These are phyloP conservation scores for Leishmania tarentolae DNA, from an alignment of 208 protist species.

Conservation along the genomic window DNA sequence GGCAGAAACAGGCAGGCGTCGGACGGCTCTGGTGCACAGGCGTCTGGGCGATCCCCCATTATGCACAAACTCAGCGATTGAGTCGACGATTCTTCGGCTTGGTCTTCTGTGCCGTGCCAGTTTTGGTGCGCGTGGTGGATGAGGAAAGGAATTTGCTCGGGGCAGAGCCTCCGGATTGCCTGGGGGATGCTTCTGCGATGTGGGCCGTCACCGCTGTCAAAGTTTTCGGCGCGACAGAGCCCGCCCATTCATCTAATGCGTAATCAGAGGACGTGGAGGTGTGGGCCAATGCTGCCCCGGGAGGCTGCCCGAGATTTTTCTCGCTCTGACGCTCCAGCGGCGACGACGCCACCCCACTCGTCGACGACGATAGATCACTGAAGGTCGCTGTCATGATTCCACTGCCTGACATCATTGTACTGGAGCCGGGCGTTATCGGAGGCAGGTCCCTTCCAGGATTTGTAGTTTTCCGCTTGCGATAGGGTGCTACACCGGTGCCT, in stretches of 20 bases:
- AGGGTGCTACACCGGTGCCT: neutral
- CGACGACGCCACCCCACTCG: neutral
- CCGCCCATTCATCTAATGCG: neutral
- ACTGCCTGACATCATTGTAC: constrained; percentile 19
- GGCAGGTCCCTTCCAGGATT: constrained; percentile 25
- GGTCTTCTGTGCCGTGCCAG: constrained; percentile 6
- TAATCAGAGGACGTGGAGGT: neutral
- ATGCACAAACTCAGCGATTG: constrained; percentile 1
- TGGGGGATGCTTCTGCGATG: neutral
- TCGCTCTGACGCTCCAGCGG: neutral
- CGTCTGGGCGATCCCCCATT: neutral
- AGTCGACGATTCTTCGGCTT: constrained; percentile 19
- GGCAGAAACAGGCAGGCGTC: neutral
- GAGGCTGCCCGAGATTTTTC: neutral
- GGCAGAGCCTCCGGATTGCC: neutral
- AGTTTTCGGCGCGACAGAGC: neutral
- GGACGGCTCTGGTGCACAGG: neutral
- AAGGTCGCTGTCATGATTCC: neutral
- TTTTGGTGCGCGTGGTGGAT: neutral
- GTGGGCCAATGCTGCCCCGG: neutral
- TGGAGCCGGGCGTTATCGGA: constrained; percentile 17
- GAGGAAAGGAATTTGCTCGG: constrained; percentile 5
- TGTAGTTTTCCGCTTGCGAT: constrained; percentile 29
- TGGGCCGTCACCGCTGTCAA: neutral
- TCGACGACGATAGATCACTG: neutral